Conservation (phyloP, 805 yeast genomes). For the Lachancea waltii region DNA sequence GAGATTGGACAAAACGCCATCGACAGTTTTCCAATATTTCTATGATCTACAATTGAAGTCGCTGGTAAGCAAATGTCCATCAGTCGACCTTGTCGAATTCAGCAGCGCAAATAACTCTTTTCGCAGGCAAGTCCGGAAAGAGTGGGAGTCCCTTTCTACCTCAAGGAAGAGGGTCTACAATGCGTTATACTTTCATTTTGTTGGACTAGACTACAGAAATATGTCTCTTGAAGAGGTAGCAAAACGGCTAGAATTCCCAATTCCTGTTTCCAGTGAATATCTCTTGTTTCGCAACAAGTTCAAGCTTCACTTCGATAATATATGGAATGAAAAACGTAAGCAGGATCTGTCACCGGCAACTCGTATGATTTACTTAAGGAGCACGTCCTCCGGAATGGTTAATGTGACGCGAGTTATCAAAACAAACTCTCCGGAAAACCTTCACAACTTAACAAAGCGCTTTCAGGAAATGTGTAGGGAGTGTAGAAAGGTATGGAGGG, state of each 20-base stretch:
- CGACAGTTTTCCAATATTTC: conserved; percentile 22
- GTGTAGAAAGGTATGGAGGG: conserved; percentile 22
- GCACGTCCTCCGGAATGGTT: not conserved
- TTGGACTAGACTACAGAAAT: conserved; percentile 11
- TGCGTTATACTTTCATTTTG: conserved; percentile 20
- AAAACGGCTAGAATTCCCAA: conserved; percentile 18
- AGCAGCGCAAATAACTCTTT: conserved; percentile 14
- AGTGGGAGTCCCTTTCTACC: conserved; percentile 21
- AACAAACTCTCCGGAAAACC: not conserved
- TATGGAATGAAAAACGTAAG: conserved; percentile 14
- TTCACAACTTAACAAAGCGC: conserved; percentile 9
- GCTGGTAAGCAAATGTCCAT: conserved; percentile 6
- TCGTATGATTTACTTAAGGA: not conserved
- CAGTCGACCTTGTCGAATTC: conserved; percentile 7
- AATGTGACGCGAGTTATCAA: not conserved
- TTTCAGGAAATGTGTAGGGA: conserved; percentile 24
- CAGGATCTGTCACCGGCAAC: conserved; percentile 2
- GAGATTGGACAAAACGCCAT: conserved; percentile 14
- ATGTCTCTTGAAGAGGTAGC: conserved; percentile 21
- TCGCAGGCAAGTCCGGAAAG: conserved; percentile 16
- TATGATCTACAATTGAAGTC: conserved; percentile 15
- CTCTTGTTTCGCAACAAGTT: conserved; percentile 22
- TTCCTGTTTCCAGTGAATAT: conserved; percentile 23
- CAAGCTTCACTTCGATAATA: conserved; percentile 15
- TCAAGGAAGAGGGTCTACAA: conserved; percentile 20